Percentiles rank a stretch among this genome's conserved stretches.
These are phyloP conservation scores for Candida odintsovae DNA, from an alignment of 805 yeast genomes.

Conservation along the genomic window DNA sequence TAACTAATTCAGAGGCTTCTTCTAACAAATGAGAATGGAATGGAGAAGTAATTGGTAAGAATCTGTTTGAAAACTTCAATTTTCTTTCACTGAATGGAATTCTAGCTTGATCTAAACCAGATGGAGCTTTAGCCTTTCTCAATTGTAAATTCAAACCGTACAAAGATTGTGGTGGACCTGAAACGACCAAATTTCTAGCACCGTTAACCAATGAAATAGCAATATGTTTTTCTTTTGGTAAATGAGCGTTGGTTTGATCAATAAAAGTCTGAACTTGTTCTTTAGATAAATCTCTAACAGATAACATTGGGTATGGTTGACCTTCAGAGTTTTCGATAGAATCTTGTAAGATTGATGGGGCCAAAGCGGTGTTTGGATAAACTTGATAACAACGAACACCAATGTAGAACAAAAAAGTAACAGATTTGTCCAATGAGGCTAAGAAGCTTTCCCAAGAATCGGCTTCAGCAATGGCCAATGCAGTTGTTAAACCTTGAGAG, in stretches of 20 bases:
- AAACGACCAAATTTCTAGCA: conserved; percentile 89
- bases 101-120: conserved; percentile 93
- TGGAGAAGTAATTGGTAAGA: conserved; percentile 93
- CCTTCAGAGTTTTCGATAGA: conserved; percentile 94
- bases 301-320: conserved; percentile 94
- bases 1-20: conserved; percentile 62
- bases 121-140: conserved; percentile 90
- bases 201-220: conserved; percentile 91
- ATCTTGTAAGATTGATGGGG: conserved; percentile 91
- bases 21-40: conserved; percentile 88
- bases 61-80: conserved; percentile 86
- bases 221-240: conserved; percentile 88
- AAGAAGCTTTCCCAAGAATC: conserved; percentile 83
- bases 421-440: conserved; percentile 66
- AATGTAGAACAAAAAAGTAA: conserved; percentile 82
- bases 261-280: conserved; percentile 76
- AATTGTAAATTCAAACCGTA: conserved; percentile 91
- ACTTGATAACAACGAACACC: conserved; percentile 88
- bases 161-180: conserved; percentile 97
- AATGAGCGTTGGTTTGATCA: conserved; percentile 84
- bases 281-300: conserved; percentile 80
- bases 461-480: conserved; percentile 80
- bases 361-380: conserved; percentile 89
- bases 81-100: conserved; percentile 92
- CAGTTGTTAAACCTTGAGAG: conserved; percentile 88